Percentiles rank a stretch among this genome's conserved stretches.
phyloP scores from a whole-genome alignment of 495 filamentous ascomycete genomes.

The Penicillium dipodomyicola region DNA sequence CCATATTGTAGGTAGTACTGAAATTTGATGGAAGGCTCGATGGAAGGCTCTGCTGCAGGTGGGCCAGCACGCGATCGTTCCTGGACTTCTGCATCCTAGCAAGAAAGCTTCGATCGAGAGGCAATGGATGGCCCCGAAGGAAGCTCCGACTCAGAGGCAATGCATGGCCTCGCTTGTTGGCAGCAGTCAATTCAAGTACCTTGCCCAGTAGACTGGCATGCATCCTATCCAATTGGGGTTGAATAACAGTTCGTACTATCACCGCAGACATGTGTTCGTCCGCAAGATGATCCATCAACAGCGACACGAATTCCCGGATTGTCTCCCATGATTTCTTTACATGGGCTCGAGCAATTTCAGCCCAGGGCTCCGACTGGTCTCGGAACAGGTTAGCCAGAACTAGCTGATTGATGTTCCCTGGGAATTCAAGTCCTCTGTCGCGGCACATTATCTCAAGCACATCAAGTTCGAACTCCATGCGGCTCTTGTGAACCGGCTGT shows the following conservation, averaged over 20 bases:
- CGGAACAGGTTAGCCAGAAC: slow-evolving; percentile 44
- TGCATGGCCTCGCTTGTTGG: slow-evolving; percentile 42
- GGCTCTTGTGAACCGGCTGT: slow-evolving; percentile 12
- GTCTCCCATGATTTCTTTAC: slow-evolving; percentile 20
- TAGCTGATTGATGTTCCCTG: slow-evolving; percentile 46
- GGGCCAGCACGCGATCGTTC: slow-evolving; percentile 19
- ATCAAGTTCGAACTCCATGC: slow-evolving; percentile 19
- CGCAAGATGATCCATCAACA: slow-evolving; percentile 28
- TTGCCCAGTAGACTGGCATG: slow-evolving; percentile 33
- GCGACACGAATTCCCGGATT: slow-evolving; percentile 27
- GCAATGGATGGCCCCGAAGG: slow-evolving; percentile 44
- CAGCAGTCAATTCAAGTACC: slow-evolving; percentile 44
- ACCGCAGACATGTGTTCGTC: slow-evolving; percentile 31
- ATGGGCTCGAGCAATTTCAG: slow-evolving; percentile 27
- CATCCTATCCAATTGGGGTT: slow-evolving; percentile 28
- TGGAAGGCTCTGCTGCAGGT: neutral
- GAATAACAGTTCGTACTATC: slow-evolving; percentile 30
- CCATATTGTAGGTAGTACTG: neutral
- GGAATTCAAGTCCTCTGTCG: slow-evolving; percentile 42
- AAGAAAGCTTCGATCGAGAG: slow-evolving; percentile 40
- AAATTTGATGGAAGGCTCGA: neutral
- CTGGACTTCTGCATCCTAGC: slow-evolving; percentile 27
- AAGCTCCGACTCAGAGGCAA: slow-evolving; percentile 44
- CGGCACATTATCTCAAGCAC: slow-evolving; percentile 14
- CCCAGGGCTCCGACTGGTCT: slow-evolving; percentile 44